Base-by-base conservation (phyloP, 257 asterid species). In the Lantana camara region DNA sequence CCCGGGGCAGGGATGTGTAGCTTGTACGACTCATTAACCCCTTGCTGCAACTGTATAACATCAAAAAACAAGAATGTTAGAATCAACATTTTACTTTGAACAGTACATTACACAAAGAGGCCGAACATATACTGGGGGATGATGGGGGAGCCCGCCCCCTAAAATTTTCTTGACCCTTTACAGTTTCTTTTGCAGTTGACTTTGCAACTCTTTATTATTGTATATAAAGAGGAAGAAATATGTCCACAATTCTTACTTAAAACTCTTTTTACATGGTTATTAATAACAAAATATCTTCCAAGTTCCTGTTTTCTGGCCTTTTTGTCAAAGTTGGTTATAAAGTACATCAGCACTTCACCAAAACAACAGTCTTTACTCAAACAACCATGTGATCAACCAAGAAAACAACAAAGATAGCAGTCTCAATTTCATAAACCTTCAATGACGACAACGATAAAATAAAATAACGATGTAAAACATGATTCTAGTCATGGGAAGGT, bases 1-100 rank as follows among this genome's bases (percentile, higher is more conserved):
- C 85, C 89, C 42, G 78, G 50, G 7, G 59, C 69, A 17, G 93
- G 92, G 45, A 88, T 70, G 7, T 72, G 49, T 48, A 91, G 79
- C 73, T 82, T 76, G 79, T 91, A 91, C 5, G 97, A 83, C 68
- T 91, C 97, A 45, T 91, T 91, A 19, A 79, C 54, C 16, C 94
- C 96, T 27, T 88, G 75, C 50, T 88, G 95, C 62, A 91, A 76
- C 97, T 91, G 88, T 83, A 80, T 40, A 27, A 27, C 45, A 51
- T 44, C 62, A 27, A 57, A 42, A 40, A 50, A 37, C 27, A 57
- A 64, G 53, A 60, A 40, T 53, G 16, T 72, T 7, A 48, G 60
- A 21, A 41, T 48, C 29, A 20, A 49, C 23, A 16, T 27, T 22
- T 24, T 14, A 19, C 7, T 13, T 32, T 47, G 30, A 55, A 29